Evolutionary conservation across 2,329 filamentous ascomycete genomes (phyloP), one percentile per base, ranked within the genome.

Genomic region (Botrytis squamosa): DNA sequence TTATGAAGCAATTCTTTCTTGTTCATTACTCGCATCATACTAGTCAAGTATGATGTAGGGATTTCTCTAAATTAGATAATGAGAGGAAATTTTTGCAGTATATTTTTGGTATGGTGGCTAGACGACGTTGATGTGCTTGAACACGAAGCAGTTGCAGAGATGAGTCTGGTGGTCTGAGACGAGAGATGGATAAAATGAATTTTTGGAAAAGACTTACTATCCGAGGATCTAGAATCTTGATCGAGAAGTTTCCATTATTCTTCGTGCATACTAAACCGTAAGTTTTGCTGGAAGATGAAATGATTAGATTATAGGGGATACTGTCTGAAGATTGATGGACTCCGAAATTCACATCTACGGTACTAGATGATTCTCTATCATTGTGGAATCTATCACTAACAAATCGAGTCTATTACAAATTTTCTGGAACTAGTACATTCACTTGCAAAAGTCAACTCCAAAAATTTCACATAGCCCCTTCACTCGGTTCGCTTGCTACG

Each of bases 81-180:
- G 52, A 29, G 52, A 8, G n/a, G 1, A 2, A 0, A 3, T 57
- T 57, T 57, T 55, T 6, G 8, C 2, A 3, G 52, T 29, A 0
- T 55, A 14, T 29, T 25, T 29, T 3, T 55, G 6, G 5, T 3
- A n/a, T 55, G 7, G 14, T 18, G 14, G n/a, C 14, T 55, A 29
- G 12, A 14, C 7, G 6, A 8, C 18, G 6, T 8, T 18, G 0
- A 29, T 8, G 29, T 29, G 0, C n/a, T 18, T 8, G 0, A 29
- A 29, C 0, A 1, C 1, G 2, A 29, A n/a, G 18, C n/a, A 3
- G 5, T 57, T 16, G 2, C 7, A 4, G 22, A 57, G n/a, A 29
- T 8, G 6, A 4, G 6, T 57, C 1, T 29, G 29, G 29, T 29
- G 29, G 29, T 29, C 29, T 29, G 3, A 18, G 25, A 3, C 14